Evolutionary conservation across 345 rosid species (phyloP), one percentile per base, ranked within the genome.

Genomic region (Aquilaria yunnanensis): DNA sequence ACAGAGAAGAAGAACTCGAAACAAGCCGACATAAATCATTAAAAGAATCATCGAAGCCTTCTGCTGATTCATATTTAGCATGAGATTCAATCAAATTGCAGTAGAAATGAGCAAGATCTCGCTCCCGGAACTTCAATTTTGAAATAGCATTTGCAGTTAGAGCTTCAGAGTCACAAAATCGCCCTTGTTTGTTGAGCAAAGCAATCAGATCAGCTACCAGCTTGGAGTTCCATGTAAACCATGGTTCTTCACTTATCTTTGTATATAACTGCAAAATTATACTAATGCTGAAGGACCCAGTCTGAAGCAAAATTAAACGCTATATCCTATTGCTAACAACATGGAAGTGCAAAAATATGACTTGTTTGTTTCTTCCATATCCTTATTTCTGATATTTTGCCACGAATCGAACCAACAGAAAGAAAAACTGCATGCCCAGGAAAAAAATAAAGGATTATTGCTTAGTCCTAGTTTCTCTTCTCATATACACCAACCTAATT

Each of bases 171-270:
- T 84, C 92, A 0, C n/a, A 49, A 32, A 65, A 34, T 11, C 51
- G 66, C 61, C 86, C 92, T 66, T 70, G 92, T 54, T 74, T 87
- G 60, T 79, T 78, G 16, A 93, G 83, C 47, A 73, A 64, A n/a
- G 93, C 85, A 29, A 74, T 66, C 59, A 93, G 76, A 9, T 85
- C 74, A 3, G 98, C 92, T 11, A 79, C 81, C 58, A 93, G 73
- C 82, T 85, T 87, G 0, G 93, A 79, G 59, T 92, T 85, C 98
- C 98, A 92, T 57, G 75, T 64, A 63, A 84, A 89, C 98, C 98
- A 92, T 0, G 88, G 61, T 14, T 92, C 76, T 76, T 89, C 74
- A 53, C 68, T 74, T 11, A 92, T 84, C 67, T 73, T 85, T 31
- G 65, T 63, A 61, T 89, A 92, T 57, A 92, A 68, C 88, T 83